phyloP scores from a whole-genome alignment of 805 yeast genomes.

The Saccharomycopsis fermentans region DNA sequence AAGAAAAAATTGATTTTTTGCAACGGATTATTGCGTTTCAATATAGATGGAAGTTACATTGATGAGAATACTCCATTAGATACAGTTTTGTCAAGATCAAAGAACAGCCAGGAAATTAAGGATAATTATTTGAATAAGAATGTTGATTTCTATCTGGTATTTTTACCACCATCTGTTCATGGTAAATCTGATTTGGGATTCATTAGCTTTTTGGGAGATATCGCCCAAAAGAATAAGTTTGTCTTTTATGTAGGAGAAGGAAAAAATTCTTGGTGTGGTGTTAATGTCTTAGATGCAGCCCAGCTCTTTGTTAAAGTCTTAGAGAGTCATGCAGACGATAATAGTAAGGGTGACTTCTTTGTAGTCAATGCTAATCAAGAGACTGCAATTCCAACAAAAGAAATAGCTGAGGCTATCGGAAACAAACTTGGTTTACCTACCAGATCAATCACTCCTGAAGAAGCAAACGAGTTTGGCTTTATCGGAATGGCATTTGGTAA shows the following conservation, averaged over 20 bases:
- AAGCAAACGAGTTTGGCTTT: constrained; percentile 11
- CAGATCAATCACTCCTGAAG: constrained; percentile 19
- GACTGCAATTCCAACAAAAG: constrained; percentile 20
- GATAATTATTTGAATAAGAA: constrained; percentile 9
- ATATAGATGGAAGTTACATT: neutral
- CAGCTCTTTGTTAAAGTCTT: constrained; percentile 23
- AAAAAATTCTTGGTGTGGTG: constrained; percentile 26
- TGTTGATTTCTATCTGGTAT: constrained; percentile 22
- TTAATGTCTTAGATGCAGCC: constrained; percentile 28
- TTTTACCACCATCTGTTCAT: constrained; percentile 29
- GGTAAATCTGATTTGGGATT: constrained; percentile 26
- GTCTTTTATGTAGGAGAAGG: constrained; percentile 31
- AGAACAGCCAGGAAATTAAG: neutral
- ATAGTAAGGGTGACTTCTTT: neutral
- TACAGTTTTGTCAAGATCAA: neutral
- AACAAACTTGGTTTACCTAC: constrained; percentile 18
- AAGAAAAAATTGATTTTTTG: neutral
- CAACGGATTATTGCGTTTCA: neutral
- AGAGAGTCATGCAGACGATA: constrained; percentile 23
- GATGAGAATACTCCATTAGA: neutral
- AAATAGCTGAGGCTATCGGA: constrained; percentile 24
- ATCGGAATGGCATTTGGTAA: constrained; percentile 13
- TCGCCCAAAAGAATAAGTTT: constrained; percentile 26
- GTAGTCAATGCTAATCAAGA: constrained; percentile 24
- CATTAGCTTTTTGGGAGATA: constrained; percentile 20